Conservation (phyloP, 768 basidiomycete genomes). For the Pleurotus tuber-regium region DNA sequence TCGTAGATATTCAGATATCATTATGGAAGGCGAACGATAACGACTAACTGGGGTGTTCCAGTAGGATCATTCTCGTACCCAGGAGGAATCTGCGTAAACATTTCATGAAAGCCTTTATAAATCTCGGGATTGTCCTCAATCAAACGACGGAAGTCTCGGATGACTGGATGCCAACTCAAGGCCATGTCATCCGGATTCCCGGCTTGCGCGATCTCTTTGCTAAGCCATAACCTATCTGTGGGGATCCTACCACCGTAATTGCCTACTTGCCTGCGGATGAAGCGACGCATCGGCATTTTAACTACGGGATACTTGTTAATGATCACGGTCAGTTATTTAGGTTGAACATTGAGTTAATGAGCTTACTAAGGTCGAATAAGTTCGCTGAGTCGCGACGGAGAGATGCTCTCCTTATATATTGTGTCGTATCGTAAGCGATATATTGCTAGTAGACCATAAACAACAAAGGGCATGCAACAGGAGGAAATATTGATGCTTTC, state of each 20-base stretch:
- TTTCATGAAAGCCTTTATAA: slow-evolving; percentile 31
- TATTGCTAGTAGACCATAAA: no score
- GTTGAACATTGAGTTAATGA: no score
- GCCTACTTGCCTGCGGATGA: neutral
- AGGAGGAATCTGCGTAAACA: slow-evolving; percentile 24
- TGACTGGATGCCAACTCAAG: slow-evolving; percentile 11
- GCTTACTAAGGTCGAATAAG: no score
- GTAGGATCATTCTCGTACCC: slow-evolving; percentile 14
- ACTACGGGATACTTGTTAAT: no score
- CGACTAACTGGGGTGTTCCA: slow-evolving; percentile 14
- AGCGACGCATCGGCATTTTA: no score
- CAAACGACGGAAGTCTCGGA: slow-evolving; percentile 26
- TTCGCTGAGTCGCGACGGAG: no score
- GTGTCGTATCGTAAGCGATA: no score
- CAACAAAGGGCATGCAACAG: no score
- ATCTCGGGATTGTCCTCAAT: slow-evolving; percentile 26
- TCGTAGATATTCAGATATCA: neutral
- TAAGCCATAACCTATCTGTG: neutral
- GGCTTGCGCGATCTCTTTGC: neutral
- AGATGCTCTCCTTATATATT: no score
- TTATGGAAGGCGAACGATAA: neutral
- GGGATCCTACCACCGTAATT: slow-evolving; percentile 10
- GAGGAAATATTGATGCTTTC: no score
- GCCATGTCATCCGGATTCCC: neutral
- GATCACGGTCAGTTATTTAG: no score